Evolutionary conservation across 2,329 filamentous ascomycete species (phyloP), one percentile per base, ranked within the genome.

Genomic region (Phaeosphaeriaceae sp.): DNA sequence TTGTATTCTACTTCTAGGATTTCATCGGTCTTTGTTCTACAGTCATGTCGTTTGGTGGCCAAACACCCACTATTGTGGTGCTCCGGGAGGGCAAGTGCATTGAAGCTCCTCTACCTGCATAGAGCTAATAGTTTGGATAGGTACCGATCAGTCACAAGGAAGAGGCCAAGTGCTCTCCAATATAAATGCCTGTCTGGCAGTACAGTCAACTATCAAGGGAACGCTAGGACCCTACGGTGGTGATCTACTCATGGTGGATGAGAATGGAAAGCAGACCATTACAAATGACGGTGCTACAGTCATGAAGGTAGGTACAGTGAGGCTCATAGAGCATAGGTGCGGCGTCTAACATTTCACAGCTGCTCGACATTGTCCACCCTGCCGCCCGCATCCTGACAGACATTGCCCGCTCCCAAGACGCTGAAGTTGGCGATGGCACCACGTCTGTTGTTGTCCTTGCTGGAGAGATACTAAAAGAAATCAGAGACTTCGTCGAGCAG

Each of bases 281-380:
- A 99, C 94, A 66, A 99, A 99, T 78, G 94, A 99, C 79, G 94
- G 94, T 71, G 94, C 94, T 40, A 99, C 94, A 42, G 94, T 97
- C 54, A 99, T 99, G 94, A 97, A 97, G 87, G 90, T 91, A 74
- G 64, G 76, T 47, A 43, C 16, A n/a, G n/a, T 9, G 36, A 43
- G 28, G 44, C 43, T 34, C 12, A 38, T 11, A 15, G 15, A 13
- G 0, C 2, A 4, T 3, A 17, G 16, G 8, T 9, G 7, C 43
- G 30, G 21, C 6, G 17, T 36, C 51, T 60, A 33, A 68, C 41
- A 7, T 17, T 12, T 0, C n/a, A 18, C 41, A 94, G 90, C 89
- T 99, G 46, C 89, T 99, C 73, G 94, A 99, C 74, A 97, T 99
- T 68, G 90, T 99, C 56, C 94, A 99, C 80, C 94, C 94, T 63